These are phyloP conservation scores for Magnusiomyces clavatus DNA, from an alignment of 1,139 yeast species.

Conservation along the genomic window DNA sequence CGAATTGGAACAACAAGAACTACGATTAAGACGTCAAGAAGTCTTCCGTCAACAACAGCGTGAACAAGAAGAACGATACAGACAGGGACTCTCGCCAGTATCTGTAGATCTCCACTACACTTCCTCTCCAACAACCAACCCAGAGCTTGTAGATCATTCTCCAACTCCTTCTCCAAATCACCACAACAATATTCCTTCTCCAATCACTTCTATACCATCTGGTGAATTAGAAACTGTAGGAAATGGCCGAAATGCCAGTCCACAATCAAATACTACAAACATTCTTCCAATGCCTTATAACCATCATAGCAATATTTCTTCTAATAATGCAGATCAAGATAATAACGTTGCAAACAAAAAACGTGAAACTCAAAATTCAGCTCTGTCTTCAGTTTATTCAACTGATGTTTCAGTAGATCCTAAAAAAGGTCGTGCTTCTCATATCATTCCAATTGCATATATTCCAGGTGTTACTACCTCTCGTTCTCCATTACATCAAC, in stretches of 20 bases:
- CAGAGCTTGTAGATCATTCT: not conserved
- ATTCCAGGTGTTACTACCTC: slow-evolving; percentile 62
- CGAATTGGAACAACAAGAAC: not conserved
- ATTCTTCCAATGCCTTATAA: too few species aligned
- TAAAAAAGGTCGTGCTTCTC: slow-evolving; percentile 49
- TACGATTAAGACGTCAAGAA: not conserved
- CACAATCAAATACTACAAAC: too few species aligned
- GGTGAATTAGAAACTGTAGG: too few species aligned
- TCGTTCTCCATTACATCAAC: too few species aligned
- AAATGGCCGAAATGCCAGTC: too few species aligned
- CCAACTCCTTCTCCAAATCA: not conserved
- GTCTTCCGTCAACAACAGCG: not conserved
- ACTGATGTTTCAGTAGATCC: slow-evolving; percentile 2
- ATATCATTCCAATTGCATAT: slow-evolving; percentile 79
- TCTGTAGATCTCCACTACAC: too few species aligned
- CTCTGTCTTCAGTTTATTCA: not conserved
- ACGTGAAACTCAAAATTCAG: too few species aligned
- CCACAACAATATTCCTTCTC: not conserved
- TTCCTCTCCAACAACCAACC: not conserved
- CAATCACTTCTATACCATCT: too few species aligned
- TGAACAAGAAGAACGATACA: not conserved
- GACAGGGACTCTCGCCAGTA: not conserved
- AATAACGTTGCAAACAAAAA: too few species aligned
- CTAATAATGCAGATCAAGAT: too few species aligned
- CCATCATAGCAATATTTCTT: too few species aligned